phyloP scores from a whole-genome alignment of 371 early-diverging fungal species.

The Nematocida minor region DNA sequence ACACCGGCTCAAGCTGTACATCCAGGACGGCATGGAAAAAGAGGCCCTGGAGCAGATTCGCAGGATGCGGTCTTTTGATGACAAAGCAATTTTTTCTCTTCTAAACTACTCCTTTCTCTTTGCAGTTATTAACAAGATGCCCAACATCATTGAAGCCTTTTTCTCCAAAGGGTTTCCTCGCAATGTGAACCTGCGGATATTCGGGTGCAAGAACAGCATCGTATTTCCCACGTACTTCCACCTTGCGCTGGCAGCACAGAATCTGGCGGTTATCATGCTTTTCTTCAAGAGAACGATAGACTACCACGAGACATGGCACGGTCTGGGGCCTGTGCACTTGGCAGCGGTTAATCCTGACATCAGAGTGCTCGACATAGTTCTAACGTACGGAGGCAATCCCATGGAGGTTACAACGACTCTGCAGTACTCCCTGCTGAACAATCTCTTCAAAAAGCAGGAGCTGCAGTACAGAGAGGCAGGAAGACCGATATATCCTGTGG shows the following conservation, averaged over 20 bases:
- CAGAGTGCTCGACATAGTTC: slow-evolving; percentile 41
- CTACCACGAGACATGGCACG: slow-evolving; percentile 45
- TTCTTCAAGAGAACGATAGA: slow-evolving; percentile 41
- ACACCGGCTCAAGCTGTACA: slow-evolving; percentile 29
- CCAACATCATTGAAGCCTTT: slow-evolving; percentile 56
- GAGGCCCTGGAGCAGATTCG: slow-evolving; percentile 39
- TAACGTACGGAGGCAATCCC: slow-evolving; percentile 19
- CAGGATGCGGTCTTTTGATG: slow-evolving; percentile 2
- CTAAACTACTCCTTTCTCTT: slow-evolving; percentile 57
- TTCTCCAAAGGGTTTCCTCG: slow-evolving; percentile 53
- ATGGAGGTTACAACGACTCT: slow-evolving; percentile 36
- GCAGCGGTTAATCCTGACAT: slow-evolving; percentile 46
- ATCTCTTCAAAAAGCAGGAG: slow-evolving; percentile 3
- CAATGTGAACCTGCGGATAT: slow-evolving; percentile 53
- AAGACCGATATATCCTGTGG: slow-evolving; percentile 41
- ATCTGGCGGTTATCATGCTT: slow-evolving; percentile 28
- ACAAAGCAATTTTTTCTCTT: slow-evolving; percentile 25
- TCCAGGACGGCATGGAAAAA: slow-evolving; percentile 44
- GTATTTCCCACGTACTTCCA: slow-evolving; percentile 46
- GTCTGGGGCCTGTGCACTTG: slow-evolving; percentile 42
- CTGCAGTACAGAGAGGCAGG: not conserved
- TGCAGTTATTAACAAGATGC: slow-evolving; percentile 55
- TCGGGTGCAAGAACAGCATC: slow-evolving; percentile 36
- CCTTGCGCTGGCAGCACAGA: slow-evolving; percentile 31
- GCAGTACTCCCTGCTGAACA: slow-evolving; percentile 20